Conservation (phyloP, 2,329 filamentous ascomycete genomes). For the Keithomyces neogunnii region DNA sequence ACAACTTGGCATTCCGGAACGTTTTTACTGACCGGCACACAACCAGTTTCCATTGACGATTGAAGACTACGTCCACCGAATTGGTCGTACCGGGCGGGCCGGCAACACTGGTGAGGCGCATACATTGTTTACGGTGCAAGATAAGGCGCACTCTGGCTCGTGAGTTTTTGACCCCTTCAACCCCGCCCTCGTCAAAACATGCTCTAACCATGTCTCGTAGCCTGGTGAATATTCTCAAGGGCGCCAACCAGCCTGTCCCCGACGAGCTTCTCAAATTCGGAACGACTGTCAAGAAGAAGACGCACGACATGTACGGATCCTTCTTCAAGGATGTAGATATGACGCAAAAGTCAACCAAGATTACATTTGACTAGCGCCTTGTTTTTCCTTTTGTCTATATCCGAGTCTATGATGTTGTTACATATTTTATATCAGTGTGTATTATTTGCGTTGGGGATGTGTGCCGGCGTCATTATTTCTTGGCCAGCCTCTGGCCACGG, state of each 20-base stretch:
- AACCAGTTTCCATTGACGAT: conserved; percentile 77
- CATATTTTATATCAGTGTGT: background rate
- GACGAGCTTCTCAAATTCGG: conserved; percentile 91
- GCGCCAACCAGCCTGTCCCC: conserved; percentile 84
- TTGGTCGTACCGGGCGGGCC: conserved; percentile 88
- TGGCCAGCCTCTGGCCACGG: conserved; percentile 22
- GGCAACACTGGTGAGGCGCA: conserved; percentile 84
- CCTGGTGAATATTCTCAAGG: conserved; percentile 88
- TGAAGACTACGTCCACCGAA: conserved; percentile 96
- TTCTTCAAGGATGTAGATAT: conserved; percentile 89
- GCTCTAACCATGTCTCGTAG: conserved; percentile 29
- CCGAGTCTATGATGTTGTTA: background rate
- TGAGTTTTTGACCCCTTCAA: conserved; percentile 39
- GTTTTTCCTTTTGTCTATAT: background rate
- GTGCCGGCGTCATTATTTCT: conserved; percentile 13
- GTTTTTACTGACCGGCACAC: conserved; percentile 12
- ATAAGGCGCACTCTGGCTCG: conserved; percentile 85
- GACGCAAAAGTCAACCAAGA: conserved; percentile 80
- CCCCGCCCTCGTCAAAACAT: background rate
- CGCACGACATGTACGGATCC: conserved; percentile 86
- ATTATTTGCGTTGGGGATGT: no score
- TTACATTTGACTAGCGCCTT: conserved; percentile 63
- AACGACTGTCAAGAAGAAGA: conserved; percentile 98
- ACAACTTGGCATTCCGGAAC: background rate
- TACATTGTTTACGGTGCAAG: conserved; percentile 89